These are phyloP conservation scores for Acacia pycnantha DNA, from an alignment of 331 rosid genomes.

Conservation along the genomic window DNA sequence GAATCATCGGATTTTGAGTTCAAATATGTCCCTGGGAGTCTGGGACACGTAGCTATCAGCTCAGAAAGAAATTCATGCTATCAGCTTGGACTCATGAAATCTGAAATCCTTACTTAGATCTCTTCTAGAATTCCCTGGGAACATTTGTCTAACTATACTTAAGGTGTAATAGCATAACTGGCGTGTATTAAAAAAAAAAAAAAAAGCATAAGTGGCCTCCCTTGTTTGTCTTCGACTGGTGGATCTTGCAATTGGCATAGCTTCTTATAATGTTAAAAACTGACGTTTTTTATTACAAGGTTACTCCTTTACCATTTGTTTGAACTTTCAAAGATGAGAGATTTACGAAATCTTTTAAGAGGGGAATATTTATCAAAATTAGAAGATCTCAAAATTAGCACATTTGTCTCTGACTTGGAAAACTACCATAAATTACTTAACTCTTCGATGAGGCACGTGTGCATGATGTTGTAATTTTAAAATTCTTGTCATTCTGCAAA, in stretches of 20 bases:
- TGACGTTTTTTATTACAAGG: not conserved
- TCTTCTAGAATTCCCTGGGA: not conserved
- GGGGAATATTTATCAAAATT: not conserved
- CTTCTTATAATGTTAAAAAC: not conserved
- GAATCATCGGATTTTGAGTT: constrained; percentile 7
- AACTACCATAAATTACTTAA: not conserved
- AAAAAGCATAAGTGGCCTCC: not conserved
- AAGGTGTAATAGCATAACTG: not conserved
- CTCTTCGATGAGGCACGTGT: not conserved
- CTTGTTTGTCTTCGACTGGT: not conserved
- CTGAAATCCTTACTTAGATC: not conserved
- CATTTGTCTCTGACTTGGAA: not conserved
- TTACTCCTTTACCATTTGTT: constrained; percentile 5
- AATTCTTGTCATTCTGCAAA: not conserved
- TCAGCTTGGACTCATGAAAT: not conserved
- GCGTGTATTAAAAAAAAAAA: too few relatives aligned
- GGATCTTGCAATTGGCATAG: not conserved
- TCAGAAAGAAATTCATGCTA: not conserved
- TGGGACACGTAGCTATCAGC: not conserved
- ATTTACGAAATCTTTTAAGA: not conserved
- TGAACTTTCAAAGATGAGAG: constrained; percentile 16
- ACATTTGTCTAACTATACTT: not conserved
- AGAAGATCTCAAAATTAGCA: not conserved
- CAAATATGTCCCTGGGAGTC: not conserved
- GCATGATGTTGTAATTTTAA: constrained; percentile 19